Evolutionary conservation across 2,329 filamentous ascomycete species (phyloP).

Genomic region (Beauveria pseudobassiana): DNA sequence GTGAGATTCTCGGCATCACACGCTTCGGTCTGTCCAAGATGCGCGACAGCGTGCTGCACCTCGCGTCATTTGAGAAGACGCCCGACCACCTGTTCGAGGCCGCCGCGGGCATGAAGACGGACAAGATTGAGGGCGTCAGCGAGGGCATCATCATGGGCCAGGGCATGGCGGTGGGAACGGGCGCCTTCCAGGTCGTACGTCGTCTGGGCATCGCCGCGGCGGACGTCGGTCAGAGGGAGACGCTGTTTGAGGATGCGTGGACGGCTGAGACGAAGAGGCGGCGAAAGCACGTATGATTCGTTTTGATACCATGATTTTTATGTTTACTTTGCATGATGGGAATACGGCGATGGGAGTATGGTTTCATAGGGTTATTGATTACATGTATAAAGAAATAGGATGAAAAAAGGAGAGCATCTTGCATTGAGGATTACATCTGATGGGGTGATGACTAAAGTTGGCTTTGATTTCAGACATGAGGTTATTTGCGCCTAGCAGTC

Average conservation of each 20-base stretch:
- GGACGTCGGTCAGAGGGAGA: conserved; percentile 51
- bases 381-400: neutral
- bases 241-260: conserved; percentile 67
- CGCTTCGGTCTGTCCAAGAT: conserved; percentile 95
- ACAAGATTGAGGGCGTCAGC: conserved; percentile 85
- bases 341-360: neutral
- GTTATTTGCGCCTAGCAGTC: too few species aligned
- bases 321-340: neutral
- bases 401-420: neutral
- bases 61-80: conserved; percentile 96
- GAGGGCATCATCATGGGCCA: conserved; percentile 99
- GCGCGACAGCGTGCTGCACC: conserved; percentile 85
- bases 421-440: neutral
- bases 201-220: conserved; percentile 59
- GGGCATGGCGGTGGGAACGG: conserved; percentile 84
- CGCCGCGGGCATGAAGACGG: conserved; percentile 83
- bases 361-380: neutral
- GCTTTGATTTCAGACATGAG: neutral
- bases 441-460: neutral
- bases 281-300: neutral
- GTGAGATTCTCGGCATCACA: conserved; percentile 92
- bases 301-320: neutral
- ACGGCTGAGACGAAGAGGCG: conserved; percentile 22
- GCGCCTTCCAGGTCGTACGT: conserved; percentile 82
- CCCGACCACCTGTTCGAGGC: conserved; percentile 96